These are phyloP conservation scores for Chaetomidium leptoderma DNA, from an alignment of 495 filamentous ascomycete species.

Conservation along the genomic window DNA sequence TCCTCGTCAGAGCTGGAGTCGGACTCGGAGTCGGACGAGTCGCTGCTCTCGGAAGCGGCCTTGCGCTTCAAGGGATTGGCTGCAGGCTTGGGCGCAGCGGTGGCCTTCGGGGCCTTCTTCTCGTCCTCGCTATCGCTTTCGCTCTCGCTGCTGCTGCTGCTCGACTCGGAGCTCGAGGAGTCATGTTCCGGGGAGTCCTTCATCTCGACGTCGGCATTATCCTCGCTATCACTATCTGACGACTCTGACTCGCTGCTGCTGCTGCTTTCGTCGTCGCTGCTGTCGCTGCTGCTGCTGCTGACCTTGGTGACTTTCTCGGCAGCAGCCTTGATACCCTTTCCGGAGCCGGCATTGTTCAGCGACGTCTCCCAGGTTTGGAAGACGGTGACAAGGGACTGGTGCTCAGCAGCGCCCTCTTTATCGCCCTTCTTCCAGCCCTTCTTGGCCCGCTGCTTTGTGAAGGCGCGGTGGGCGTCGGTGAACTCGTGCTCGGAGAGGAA, in stretches of 20 bases:
- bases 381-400: conserved; percentile 40
- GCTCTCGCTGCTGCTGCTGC: conserved; percentile 44
- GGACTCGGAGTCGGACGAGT: conserved; percentile 26
- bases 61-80: conserved; percentile 60
- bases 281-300: conserved; percentile 26
- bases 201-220: conserved; percentile 55
- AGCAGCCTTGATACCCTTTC: conserved; percentile 32
- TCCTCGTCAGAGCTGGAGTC: conserved; percentile 29
- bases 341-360: conserved; percentile 26
- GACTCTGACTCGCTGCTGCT: conserved; percentile 53
- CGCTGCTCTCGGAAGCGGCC: conserved; percentile 46
- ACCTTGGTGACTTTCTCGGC: conserved; percentile 38
- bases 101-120: conserved; percentile 37
- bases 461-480: conserved; percentile 52
- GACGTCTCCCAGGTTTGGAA: conserved; percentile 48
- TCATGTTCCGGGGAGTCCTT: conserved; percentile 16
- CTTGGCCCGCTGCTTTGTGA: conserved; percentile 53
- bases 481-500: conserved; percentile 67
- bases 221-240: conserved; percentile 82
- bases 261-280: conserved; percentile 21
- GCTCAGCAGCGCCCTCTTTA: conserved; percentile 30
- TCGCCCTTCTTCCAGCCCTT: conserved; percentile 39
- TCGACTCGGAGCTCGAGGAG: conserved; percentile 18
- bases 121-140: conserved; percentile 60
- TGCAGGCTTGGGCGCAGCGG: conserved; percentile 17